Conservation (phyloP, 176 grass and related monocot genomes). For the Dactylis glomerata region DNA sequence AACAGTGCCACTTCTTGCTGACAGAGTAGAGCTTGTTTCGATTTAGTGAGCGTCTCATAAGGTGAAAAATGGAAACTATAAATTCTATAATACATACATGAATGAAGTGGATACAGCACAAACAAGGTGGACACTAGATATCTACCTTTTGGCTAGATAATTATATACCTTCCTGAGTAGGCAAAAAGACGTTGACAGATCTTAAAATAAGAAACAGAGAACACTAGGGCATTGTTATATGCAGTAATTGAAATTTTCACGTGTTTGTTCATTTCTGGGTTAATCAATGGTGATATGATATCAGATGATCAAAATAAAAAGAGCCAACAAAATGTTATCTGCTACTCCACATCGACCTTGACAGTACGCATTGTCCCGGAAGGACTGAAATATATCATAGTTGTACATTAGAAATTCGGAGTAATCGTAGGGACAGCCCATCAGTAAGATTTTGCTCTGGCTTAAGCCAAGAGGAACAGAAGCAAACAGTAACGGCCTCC, state of each 20-base stretch:
- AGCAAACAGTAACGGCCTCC: background rate
- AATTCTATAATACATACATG: background rate
- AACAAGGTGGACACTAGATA: background rate
- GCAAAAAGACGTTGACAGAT: background rate
- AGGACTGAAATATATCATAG: slow-evolving; percentile 22
- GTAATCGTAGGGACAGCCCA: background rate
- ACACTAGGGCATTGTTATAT: background rate
- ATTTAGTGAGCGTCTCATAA: background rate
- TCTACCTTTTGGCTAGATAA: background rate
- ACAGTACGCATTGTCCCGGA: background rate
- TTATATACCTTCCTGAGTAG: background rate
- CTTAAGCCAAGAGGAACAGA: background rate
- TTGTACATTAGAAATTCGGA: background rate
- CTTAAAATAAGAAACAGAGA: background rate
- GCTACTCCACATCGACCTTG: background rate
- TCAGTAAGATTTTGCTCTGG: background rate
- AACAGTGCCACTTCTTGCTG: background rate
- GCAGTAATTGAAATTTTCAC: background rate
- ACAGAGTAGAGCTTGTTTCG: background rate
- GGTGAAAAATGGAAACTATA: background rate
- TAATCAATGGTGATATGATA: background rate
- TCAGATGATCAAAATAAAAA: background rate
- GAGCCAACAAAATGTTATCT: background rate
- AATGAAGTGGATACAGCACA: background rate
- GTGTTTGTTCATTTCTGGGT: background rate